Conservation (phyloP, 73 alveolate species). For the Uronychia setigera region DNA sequence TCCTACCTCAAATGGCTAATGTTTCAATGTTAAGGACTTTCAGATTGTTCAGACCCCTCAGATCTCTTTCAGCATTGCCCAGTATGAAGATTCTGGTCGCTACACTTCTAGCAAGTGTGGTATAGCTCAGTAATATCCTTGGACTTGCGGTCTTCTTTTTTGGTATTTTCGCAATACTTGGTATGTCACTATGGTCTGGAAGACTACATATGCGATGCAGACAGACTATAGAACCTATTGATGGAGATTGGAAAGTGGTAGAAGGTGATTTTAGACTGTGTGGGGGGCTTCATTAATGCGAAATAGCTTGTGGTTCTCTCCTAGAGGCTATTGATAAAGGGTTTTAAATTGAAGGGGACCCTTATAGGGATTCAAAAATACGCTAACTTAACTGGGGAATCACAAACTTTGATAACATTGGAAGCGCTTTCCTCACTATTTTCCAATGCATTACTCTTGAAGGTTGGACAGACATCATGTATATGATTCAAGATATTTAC, state of each 20-base stretch:
- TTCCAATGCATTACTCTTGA: slow-evolving; percentile 38
- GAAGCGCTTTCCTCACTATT: slow-evolving; percentile 28
- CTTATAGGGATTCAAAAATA: not conserved
- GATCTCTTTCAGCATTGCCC: not conserved
- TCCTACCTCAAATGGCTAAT: slow-evolving; percentile 17
- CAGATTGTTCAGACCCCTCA: slow-evolving; percentile 26
- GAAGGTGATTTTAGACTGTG: not conserved
- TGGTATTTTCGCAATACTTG: slow-evolving; percentile 4
- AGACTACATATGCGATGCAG: not conserved
- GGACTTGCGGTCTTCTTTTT: slow-evolving; percentile 18
- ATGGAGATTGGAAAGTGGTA: not conserved
- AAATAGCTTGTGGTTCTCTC: slow-evolving; percentile 37
- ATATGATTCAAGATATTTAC: slow-evolving; percentile 24
- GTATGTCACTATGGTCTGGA: slow-evolving; percentile 12
- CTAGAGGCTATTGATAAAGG: slow-evolving; percentile 9
- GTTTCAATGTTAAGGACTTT: slow-evolving; percentile 35
- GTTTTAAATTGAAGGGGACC: not conserved
- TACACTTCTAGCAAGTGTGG: not conserved
- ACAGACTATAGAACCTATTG: not conserved
- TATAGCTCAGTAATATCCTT: not conserved
- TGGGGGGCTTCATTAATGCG: not conserved
- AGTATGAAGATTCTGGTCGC: not conserved
- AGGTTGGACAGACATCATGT: slow-evolving; percentile 41
- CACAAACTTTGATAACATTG: not conserved
- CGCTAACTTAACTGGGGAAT: not conserved